Evolutionary conservation across 306 rosid species (phyloP), one percentile per base, ranked within the genome.

Genomic region (Castanea sativa): DNA sequence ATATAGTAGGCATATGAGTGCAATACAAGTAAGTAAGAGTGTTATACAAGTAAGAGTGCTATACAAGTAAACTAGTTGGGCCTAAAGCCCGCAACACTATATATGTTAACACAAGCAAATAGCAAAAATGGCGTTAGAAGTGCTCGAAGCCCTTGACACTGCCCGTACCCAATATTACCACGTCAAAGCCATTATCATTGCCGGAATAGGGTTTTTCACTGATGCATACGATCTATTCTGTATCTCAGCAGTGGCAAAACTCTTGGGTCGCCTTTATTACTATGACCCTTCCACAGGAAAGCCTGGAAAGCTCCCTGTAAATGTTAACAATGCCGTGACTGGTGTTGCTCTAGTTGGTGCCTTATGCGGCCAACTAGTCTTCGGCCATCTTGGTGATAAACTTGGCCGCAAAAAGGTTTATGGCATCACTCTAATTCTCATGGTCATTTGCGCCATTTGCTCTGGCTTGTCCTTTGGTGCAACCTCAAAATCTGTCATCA

Each of bases 121-220:
- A 7, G 11, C 2, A 79, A 76, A 43, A 72, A 93, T 93, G 98
- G 86, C 85, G 1, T 59, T 93, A 61, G 93, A 85, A 14, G 97
- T 93, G 55, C 88, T 93, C 3, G 80, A 85, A 4, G 98, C 97
- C 1, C 90, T 91, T 0, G 98, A 93, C 83, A 78, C 83, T 4
- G 97, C 97, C 15, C 79, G 82, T 0, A 93, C 97, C 2, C 98
- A 93, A 87, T 93, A 94, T 93, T 93, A 93, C 86, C 98, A 93
- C 63, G 15, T 93, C 9, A 93, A 92, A 0, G 97, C 97, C 4
- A 93, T 93, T 9, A 91, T 93, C 20, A 93, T 93, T 2, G 98
- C 98, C 1, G 94, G 97, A 15, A 90, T 91, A 92, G 98, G 98
- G 1, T 93, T 93, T 75, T 93, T 91, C 81, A 93, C 97, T 0